Base-by-base conservation (phyloP, 306 rosid genomes). In the Acacia crassicarpa region DNA sequence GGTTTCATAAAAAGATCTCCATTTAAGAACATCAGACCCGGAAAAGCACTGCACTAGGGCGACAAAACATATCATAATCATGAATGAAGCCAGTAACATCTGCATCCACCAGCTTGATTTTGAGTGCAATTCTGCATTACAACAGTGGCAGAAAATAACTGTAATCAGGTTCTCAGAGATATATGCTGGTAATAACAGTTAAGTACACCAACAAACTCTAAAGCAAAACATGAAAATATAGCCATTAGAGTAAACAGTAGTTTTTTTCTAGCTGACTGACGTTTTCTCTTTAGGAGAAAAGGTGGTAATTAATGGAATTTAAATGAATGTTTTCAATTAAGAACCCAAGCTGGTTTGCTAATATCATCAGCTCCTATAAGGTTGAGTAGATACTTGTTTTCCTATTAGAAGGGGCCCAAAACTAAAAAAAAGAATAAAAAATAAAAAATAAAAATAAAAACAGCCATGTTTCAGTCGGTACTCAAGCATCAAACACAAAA, bases 1-100 rank as follows among this genome's bases (percentile, higher is more conserved):
- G 53, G 94, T 82, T 78, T 88, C 83, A 78, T 94, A 94, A 83
- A 85, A 94, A 35, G 97, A 90, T 87, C 98, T 89, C 98, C 98
- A 92, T 80, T 78, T 87, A 53, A 92, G 83, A 84, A 94, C 89
- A 86, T 94, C 93, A 27, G 89, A 72, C 62, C 98, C 97, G 0
- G 84, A 68, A 49, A 91, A 91, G 81, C 92, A 94, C 80, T 92
- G 98, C 12, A 82, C 78, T 19, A 94, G 17, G 70, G 91, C 82
- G 10, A 91, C 81, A 49, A 84, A 83, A 80, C 89, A 90, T 80
- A 83, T 80, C 38, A 84, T 63, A 72, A 79, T 62, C 71, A 88
- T 72, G 88, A 91, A 92, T 11, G 67, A 72, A 51, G 77, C 80
- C 11, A 91, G 81, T 35, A 88, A n/a, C 25, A 49, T 82, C 74